Percentiles rank a stretch among this genome's conserved stretches.
Evolutionary conservation across 805 yeast genomes (phyloP).

Genomic region (Barnettozyma sucrosica): DNA sequence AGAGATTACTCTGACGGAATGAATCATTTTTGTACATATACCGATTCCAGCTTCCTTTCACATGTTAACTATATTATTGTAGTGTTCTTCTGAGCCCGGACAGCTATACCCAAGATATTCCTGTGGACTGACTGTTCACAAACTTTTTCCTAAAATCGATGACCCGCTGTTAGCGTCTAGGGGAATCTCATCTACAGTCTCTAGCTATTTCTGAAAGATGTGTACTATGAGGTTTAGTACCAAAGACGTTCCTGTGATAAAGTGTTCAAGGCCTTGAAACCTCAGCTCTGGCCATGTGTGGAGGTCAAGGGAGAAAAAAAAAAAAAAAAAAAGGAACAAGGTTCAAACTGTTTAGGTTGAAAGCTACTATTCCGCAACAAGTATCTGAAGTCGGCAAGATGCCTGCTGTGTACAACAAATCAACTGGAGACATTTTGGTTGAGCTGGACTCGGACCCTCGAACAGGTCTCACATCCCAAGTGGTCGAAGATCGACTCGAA

Average conservation of each 20-base stretch:
- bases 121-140: too few relatives aligned
- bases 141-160: too few relatives aligned
- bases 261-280: too few relatives aligned
- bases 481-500: conserved; percentile 14
- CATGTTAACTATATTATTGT: not conserved
- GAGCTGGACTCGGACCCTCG: conserved; percentile 12
- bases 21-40: not conserved
- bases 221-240: too few relatives aligned
- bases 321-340: not conserved
- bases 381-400: not conserved
- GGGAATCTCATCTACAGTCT: too few relatives aligned
- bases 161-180: too few relatives aligned
- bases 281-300: too few relatives aligned
- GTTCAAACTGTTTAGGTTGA: not conserved
- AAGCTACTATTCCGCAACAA: not conserved
- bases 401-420: conserved; percentile 10
- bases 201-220: too few relatives aligned
- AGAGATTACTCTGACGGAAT: not conserved
- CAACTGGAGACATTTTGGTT: conserved; percentile 10
- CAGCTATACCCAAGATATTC: not conserved
- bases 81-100: not conserved
- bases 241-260: too few relatives aligned
- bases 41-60: not conserved
- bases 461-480: conserved; percentile 14
- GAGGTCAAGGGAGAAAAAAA: not conserved